Evolutionary conservation across 768 basidiomycete species (phyloP).

Genomic region (Termitomyces sp.): DNA sequence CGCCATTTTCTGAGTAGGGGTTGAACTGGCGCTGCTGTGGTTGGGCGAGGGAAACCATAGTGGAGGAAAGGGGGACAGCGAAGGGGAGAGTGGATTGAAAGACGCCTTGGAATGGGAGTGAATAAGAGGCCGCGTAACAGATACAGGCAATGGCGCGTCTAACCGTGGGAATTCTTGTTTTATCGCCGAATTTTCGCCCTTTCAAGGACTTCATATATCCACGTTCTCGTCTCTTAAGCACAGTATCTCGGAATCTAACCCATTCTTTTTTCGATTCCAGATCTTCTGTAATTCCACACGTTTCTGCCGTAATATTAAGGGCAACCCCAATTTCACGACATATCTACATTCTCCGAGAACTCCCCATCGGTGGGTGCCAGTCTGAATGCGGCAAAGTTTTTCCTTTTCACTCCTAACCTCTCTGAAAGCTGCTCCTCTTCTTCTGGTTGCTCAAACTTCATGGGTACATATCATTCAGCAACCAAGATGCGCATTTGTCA

Average conservation of each 20-base stretch:
- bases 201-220: conserved; percentile 1
- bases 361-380: conserved; percentile 21
- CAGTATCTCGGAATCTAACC: conserved; percentile 1
- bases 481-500: background rate
- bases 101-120: conserved; percentile 20
- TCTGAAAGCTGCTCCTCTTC: background rate
- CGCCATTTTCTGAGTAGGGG: conserved; percentile 91
- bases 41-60: conserved; percentile 30
- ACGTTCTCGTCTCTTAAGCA: conserved; percentile 3
- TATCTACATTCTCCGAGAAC: conserved; percentile 28
- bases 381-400: conserved; percentile 8
- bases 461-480: background rate
- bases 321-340: conserved; percentile 35
- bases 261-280: conserved; percentile 7
- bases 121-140: conserved; percentile 39
- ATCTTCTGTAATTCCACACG: conserved; percentile 7
- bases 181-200: conserved; percentile 35
- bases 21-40: conserved; percentile 66
- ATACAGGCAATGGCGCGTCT: conserved; percentile 30
- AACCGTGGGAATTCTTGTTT: conserved; percentile 30
- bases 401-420: conserved; percentile 1
- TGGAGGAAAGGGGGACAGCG: conserved; percentile 15
- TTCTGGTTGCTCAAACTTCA: background rate
- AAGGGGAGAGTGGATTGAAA: conserved; percentile 16
- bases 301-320: background rate